Evolutionary conservation across 1,284 basidiomycete species (phyloP), one percentile per base, ranked within the genome.

Genomic region (Pascua guehoae): DNA sequence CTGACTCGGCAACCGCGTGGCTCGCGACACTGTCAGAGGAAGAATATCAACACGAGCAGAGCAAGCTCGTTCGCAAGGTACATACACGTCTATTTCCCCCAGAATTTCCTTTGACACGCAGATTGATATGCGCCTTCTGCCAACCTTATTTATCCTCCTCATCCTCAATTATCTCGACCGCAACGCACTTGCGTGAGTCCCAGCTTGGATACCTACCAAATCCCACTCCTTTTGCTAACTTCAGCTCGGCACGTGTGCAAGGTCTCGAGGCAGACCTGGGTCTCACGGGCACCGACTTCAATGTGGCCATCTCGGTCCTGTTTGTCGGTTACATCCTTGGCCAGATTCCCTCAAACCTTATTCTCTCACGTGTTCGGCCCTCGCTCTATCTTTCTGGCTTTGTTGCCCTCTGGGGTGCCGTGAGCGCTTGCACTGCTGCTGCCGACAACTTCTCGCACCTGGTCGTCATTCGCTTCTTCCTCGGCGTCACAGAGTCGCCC

Each of bases 241-340:
- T 10, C 52, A 57, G 55, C 14, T 52, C 53, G 40, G 57, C 60
- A 8, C 60, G 60, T 18, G 60, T 62, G 17, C 60, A 62, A 15
- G 57, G 57, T 37, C 56, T 62, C 47, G 60, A 62, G 43, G 51
- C 50, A 40, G 72, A 76, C 49, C 69, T 77, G 40, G 56, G 59
- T 37, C 60, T 76, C 39, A 57, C 40, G 43, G 61, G 67, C 43
- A 48, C 56, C 2, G 60, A 71, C 51, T 71, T 71, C 60, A 64
- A 68, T 48, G 74, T 70, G 1, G 68, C 66, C 37, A 64, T 78
- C 37, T 69, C 67, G 4, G 71, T 77, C 52, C 69, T 78, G 40
- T 78, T 67, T 58, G 69, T 69, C 12, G 70, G 72, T 24, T 76
- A 77, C 64, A 70, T 71, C 36, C 49, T 71, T 32, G 60, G 73